phyloP scores from a whole-genome alignment of 1,284 basidiomycete genomes.

The Farysia itapuensis region DNA sequence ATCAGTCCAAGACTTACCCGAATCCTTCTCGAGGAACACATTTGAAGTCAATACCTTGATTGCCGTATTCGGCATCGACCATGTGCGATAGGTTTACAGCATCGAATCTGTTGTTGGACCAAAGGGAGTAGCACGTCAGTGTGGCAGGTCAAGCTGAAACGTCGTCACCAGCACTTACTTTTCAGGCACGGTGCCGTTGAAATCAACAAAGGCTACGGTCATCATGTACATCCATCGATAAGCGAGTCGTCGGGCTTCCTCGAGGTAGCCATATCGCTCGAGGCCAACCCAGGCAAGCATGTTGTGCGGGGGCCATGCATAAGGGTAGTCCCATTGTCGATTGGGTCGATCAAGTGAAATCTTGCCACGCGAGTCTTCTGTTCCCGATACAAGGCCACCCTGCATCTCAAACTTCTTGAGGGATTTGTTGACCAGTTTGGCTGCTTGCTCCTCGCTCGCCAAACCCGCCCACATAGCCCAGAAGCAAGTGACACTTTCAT shows the following conservation, averaged over 20 bases:
- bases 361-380: conserved; percentile 91
- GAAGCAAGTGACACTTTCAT: conserved; percentile 91
- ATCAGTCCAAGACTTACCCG: no score
- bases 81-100: conserved; percentile 91
- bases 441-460: conserved; percentile 89
- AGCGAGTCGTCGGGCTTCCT: conserved; percentile 87
- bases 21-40: conserved; percentile 87
- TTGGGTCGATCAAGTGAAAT: conserved; percentile 96
- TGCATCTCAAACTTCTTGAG: conserved; percentile 93
- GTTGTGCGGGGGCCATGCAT: conserved; percentile 74
- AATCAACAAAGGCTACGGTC: conserved; percentile 66
- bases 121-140: conserved; percentile 1
- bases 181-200: conserved; percentile 95
- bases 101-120: conserved; percentile 71
- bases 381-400: conserved; percentile 93
- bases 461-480: conserved; percentile 98
- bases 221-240: conserved; percentile 96
- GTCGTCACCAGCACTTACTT: conserved; percentile 67
- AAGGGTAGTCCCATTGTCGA: conserved; percentile 80
- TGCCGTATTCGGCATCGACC: conserved; percentile 97
- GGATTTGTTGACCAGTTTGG: conserved; percentile 83
- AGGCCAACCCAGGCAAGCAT: conserved; percentile 91
- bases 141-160: neutral
- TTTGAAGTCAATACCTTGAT: conserved; percentile 95
- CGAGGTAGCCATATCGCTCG: conserved; percentile 90